Evolutionary conservation across 768 basidiomycete species (phyloP).

Genomic region (Boletus huronensis): DNA sequence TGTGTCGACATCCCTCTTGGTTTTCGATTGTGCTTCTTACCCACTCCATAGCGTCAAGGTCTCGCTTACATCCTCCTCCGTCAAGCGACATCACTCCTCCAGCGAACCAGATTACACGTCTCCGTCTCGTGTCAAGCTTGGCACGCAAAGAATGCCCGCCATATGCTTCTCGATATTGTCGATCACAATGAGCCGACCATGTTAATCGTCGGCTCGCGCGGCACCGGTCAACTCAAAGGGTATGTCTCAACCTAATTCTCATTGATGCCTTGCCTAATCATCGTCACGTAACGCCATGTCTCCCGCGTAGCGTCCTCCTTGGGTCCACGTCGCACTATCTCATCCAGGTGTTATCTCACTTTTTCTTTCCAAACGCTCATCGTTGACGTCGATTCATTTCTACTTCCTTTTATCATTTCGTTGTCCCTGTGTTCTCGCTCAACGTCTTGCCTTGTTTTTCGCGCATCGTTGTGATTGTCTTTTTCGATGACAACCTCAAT

Average conservation of each 20-base stretch:
- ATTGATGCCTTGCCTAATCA: neutral
- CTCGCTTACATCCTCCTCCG: slow-evolving; percentile 84
- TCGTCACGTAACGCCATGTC: neutral
- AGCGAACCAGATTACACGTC: slow-evolving; percentile 86
- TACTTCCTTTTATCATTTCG: neutral
- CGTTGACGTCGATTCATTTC: neutral
- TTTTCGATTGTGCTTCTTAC: slow-evolving; percentile 9
- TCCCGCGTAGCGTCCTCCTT: slow-evolving; percentile 66
- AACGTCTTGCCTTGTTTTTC: neutral
- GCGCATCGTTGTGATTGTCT: neutral
- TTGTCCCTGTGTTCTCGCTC: neutral
- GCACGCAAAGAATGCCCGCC: slow-evolving; percentile 93
- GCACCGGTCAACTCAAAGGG: slow-evolving; percentile 85
- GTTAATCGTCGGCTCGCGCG: slow-evolving; percentile 95
- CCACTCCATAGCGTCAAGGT: slow-evolving; percentile 67
- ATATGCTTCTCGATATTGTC: slow-evolving; percentile 89
- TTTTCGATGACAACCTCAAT: neutral
- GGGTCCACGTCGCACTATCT: slow-evolving; percentile 96
- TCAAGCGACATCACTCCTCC: slow-evolving; percentile 84
- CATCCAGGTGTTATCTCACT: slow-evolving; percentile 54
- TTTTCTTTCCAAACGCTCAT: neutral
- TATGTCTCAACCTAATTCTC: slow-evolving; percentile 33
- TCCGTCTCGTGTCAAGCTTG: slow-evolving; percentile 90
- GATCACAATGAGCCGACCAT: slow-evolving; percentile 86
- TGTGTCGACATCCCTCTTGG: slow-evolving; percentile 30